Conservation (phyloP, 805 yeast genomes). For the Clavispora phyllophila region DNA sequence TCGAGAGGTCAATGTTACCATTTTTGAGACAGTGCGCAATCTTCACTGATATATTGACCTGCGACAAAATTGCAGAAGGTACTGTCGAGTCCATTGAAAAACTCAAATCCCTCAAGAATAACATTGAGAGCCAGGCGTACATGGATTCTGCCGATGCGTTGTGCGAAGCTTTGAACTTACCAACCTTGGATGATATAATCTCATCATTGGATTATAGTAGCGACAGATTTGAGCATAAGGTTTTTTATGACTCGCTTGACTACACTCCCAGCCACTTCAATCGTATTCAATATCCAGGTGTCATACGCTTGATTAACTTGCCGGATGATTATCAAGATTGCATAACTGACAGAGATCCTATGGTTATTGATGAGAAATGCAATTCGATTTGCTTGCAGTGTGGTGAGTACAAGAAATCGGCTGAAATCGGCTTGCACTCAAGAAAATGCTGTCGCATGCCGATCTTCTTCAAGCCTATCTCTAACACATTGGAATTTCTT, state of each 20-base stretch:
- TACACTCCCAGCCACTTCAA: background rate
- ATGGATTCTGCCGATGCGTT: conserved; percentile 21
- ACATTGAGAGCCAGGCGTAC: conserved; percentile 13
- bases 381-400: conserved; percentile 34
- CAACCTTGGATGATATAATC: conserved; percentile 19
- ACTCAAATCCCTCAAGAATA: conserved; percentile 15
- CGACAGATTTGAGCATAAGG: background rate
- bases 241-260: background rate
- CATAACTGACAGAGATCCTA: conserved; percentile 17
- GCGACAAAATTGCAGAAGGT: conserved; percentile 23
- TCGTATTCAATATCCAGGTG: conserved; percentile 49
- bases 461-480: conserved; percentile 20
- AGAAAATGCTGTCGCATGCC: conserved; percentile 5
- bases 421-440: conserved; percentile 1
- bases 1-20: conserved; percentile 20
- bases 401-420: conserved; percentile 14
- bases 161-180: conserved; percentile 21
- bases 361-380: conserved; percentile 11
- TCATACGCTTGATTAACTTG: conserved; percentile 46
- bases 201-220: background rate
- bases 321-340: conserved; percentile 39
- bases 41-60: conserved; percentile 30
- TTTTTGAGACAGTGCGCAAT: conserved; percentile 31
- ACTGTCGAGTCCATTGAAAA: conserved; percentile 9
- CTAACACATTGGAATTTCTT: conserved; percentile 21